Evolutionary conservation across 2,329 filamentous ascomycete genomes (phyloP).

Genomic region (Phyllosticta paracitricarpa): DNA sequence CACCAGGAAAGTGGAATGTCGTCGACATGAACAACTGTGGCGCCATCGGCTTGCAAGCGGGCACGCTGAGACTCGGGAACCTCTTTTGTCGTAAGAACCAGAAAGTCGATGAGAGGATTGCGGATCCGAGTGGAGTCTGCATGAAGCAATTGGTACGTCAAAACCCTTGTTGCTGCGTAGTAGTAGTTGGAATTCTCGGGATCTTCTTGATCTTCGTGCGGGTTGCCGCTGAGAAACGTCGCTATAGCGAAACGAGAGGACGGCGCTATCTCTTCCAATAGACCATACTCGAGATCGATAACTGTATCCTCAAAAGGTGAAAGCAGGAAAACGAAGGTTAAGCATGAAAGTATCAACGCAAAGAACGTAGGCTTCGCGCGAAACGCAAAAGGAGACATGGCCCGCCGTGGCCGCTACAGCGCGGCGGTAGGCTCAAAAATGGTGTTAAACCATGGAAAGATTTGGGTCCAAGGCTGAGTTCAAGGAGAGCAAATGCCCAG

Average conservation of each 20-base stretch:
- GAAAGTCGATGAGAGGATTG: constrained; percentile 21
- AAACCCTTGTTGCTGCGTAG: constrained; percentile 20
- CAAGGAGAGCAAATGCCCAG: not conserved
- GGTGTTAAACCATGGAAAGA: not conserved
- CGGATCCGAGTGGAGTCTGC: constrained; percentile 17
- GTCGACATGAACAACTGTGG: constrained; percentile 28
- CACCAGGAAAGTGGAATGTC: constrained; percentile 24
- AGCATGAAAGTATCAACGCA: not conserved
- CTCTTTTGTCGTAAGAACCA: constrained; percentile 28
- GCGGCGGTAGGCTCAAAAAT: not conserved
- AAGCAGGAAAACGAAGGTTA: not conserved
- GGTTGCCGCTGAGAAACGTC: constrained; percentile 29
- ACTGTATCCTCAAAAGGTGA: not conserved
- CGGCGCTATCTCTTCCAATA: not conserved
- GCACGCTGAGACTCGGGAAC: constrained; percentile 21
- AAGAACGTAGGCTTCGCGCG: not conserved
- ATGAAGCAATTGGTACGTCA: constrained; percentile 23
- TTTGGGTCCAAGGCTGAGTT: not conserved
- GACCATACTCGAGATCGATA: constrained; percentile 6
- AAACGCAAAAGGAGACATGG: not conserved
- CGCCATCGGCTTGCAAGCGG: constrained; percentile 29
- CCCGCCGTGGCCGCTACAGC: not conserved
- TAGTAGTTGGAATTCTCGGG: constrained; percentile 20
- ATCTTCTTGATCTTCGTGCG: constrained; percentile 9
- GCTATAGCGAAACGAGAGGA: constrained; percentile 22